Base-by-base conservation (phyloP, 2,329 filamentous ascomycete genomes). In the Ophiocordyceps sinensis region DNA sequence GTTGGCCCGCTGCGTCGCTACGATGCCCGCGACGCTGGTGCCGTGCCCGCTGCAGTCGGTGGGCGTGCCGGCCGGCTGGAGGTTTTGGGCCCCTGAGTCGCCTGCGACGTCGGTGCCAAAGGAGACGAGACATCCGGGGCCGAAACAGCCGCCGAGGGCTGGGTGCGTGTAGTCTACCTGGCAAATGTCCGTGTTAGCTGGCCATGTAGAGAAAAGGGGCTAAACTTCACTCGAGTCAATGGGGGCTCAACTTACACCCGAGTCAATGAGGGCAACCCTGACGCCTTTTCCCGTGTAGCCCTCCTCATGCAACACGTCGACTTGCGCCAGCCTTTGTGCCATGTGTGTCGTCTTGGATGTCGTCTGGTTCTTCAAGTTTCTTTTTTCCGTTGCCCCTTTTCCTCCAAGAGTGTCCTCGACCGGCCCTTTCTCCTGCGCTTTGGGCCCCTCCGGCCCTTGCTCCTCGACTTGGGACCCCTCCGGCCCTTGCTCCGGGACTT, bases 111-210 rank as follows among this genome's bases (percentile, higher is more conserved):
- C 74, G 30, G 63, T 62, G n/a, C 77, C 77, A 43, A 67, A 70
- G 4, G 65, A 63, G n/a, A 82, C 71, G 31, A 79, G 60, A 47
- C 70, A 79, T 9, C 67, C 73, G 1, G 62, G 50, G 2, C 77
- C 78, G 50, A 79, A 80, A 49, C 77, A 77, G 36, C 75, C 75
- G 11, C 77, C 78, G 0, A 82, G 66, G 26, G 73, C 72, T 2
- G 75, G 71, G 49, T 81, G 77, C 1, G 60, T 66, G 51, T 79
- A 81, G 51, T 82, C 77, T 38, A 78, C 59, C 67, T 70, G 15
- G 5, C 6, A 14, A 4, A 31, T 28, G 7, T 2, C 12, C 12
- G 9, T 15, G 14, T 28, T 3, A 28, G 9, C 7, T 15, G n/a
- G 21, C 3, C 35, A 36, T 21, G 5, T 23, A 36, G 9, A 23